Base-by-base conservation (phyloP, 176 grass and related monocot species). In the Oropetium thomaeum region DNA sequence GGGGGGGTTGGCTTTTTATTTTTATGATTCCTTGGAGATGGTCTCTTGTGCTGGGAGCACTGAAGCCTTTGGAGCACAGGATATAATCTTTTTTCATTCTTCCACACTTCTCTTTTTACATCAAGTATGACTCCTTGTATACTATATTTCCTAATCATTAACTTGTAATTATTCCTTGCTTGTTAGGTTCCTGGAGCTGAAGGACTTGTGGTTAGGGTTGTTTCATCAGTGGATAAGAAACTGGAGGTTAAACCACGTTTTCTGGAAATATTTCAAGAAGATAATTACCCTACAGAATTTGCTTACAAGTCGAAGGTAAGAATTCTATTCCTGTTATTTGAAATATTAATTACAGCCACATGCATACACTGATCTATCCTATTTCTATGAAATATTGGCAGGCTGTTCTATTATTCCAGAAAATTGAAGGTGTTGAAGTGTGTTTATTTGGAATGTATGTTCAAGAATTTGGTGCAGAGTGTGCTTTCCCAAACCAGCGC, bases 401-500 rank as follows among this genome's bases (percentile, higher is more conserved):
- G 96, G 96, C 96, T 65, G 75, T 99, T 76, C 88, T 99, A 62
- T 87, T 99, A 70, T 99, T 99, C 82, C 96, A 99, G 81, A 99
- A 88, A 87, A 99, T 99, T 77, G 96, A 99, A 92, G 96, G 96
- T 31, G 96, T 99, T 64, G 96, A 99, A 92, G 96, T 99, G 61
- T 99, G 96, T 80, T 78, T 99, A 41, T 99, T 99, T 82, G 96
- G 96, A 66, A 99, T 99, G 96, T 99, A 99, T 84, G 96, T 99
- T 68, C 96, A 99, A 90, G 96, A 99, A 83, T 99, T 99, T 86
- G 96, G 96, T 76, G 89, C 89, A 3, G 96, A 99, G 62, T 95
- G 89, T 62, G 70, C 87, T 70, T 92, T 84, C 34, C 96, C 96
- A 0, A 99, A 96, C 73, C 86, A 95, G 69, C 87, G 89, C 17